Evolutionary conservation across 2,329 filamentous ascomycete species (phyloP).

Genomic region (Ophiognomonia clavigignenti-juglandacearum): DNA sequence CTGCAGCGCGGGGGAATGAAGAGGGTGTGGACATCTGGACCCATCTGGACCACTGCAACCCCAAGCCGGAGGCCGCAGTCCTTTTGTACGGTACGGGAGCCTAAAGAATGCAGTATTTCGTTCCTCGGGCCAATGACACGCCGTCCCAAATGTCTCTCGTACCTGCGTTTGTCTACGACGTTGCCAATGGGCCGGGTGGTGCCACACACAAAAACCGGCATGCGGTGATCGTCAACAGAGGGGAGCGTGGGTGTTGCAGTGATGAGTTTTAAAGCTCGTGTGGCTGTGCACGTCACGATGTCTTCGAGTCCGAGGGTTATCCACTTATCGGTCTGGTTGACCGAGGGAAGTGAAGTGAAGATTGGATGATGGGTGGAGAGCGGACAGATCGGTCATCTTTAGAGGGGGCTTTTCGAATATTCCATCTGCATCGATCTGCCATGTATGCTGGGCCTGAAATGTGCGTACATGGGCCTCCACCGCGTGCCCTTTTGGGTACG

Average conservation of each 20-base stretch:
- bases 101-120: neutral
- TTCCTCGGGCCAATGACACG: conserved; percentile 6
- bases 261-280: neutral
- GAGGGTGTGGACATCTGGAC: neutral
- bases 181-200: no score
- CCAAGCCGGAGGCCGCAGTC: conserved; percentile 4
- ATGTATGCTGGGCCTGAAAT: no score
- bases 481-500: no score
- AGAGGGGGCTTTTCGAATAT: no score
- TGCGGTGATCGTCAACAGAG: neutral
- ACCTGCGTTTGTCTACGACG: no score
- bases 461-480: no score
- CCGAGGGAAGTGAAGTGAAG: neutral
- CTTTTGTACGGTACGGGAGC: conserved; percentile 1
- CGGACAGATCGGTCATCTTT: no score
- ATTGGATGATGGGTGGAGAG: no score
- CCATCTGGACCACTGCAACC: neutral
- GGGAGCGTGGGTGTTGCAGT: neutral
- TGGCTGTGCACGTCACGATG: neutral
- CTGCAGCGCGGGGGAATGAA: neutral
- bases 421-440: no score
- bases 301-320: no score
- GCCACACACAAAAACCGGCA: no score
- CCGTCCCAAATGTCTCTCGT: no score
- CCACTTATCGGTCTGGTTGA: neutral